Conservation (phyloP, 2,329 filamentous ascomycete genomes). For the Pseudogymnoascus sp. region DNA sequence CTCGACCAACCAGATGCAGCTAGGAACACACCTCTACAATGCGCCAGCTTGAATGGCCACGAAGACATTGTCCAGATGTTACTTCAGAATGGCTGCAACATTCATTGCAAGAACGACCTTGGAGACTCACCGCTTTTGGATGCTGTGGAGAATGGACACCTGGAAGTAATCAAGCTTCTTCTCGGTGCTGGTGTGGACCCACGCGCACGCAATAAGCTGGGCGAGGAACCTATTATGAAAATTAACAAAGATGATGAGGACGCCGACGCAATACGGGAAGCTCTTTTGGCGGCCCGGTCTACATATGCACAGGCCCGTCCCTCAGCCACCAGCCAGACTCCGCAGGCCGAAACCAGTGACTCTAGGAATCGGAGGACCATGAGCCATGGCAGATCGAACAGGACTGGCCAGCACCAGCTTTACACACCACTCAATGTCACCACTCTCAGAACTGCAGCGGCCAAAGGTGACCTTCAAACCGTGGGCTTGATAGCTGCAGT, state of each 20-base stretch:
- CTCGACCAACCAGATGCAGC: conserved; percentile 87
- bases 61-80: conserved; percentile 81
- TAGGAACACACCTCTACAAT: conserved; percentile 91
- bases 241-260: conserved; percentile 69
- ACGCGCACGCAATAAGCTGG: conserved; percentile 81
- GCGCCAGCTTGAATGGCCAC: conserved; percentile 80
- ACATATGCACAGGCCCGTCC: conserved; percentile 36
- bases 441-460: conserved; percentile 52
- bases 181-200: conserved; percentile 86
- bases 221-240: conserved; percentile 83
- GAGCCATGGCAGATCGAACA: conserved; percentile 45
- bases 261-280: conserved; percentile 67
- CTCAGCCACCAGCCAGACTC: conserved; percentile 23
- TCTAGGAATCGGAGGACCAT: conserved; percentile 44
- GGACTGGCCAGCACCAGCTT: conserved; percentile 56
- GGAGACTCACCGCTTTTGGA: conserved; percentile 93
- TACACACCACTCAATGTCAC: conserved; percentile 56
- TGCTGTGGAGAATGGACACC: conserved; percentile 89
- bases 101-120: conserved; percentile 71
- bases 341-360: conserved; percentile 22
- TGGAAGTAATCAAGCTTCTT: conserved; percentile 78
- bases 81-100: conserved; percentile 73
- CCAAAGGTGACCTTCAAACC: conserved; percentile 53
- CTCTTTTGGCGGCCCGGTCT: conserved; percentile 56
- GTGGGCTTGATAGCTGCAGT: conserved; percentile 55